Base-by-base conservation (phyloP, 139 green algal genomes). In the Chlamydomonas sp. region DNA sequence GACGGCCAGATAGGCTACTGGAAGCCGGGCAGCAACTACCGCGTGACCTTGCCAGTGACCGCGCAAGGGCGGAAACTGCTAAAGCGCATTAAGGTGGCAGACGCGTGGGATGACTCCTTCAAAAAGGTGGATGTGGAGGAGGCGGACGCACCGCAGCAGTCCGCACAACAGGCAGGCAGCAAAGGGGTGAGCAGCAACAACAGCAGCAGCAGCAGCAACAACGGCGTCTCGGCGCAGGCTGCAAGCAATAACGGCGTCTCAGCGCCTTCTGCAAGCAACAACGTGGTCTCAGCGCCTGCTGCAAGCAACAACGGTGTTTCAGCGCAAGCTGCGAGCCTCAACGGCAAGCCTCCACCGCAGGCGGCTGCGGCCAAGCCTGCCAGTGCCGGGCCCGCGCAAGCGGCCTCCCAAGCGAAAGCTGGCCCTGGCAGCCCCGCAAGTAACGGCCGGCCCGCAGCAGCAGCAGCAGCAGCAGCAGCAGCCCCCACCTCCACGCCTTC, bases 21-120 rank as follows among this genome's bases (percentile, higher is more conserved):
- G 87, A 91, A 91, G 81, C 87, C 87, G 0, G 87, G 87, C 63
- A 80, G 75, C 81, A 91, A 91, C 83, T 91, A 88, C 69, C 77
- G 78, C 16, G 80, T 91, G 3, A 83, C 84, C 31, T 67, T 89
- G 62, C 83, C 83, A 9, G 31, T 80, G 6, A 60, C 62, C 4
- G 9, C 58, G 9, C 61, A 17, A 60, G 10, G 60, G 61, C 5
- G 8, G 8, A 81, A 80, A n/a, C 60, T 87, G 20, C 75, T 78
- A 14, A 83, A 83, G 20, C 84, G 75, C 12, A 31, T 88, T 15
- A 88, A 83, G 61, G 75, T 88, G 4, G 63, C 84, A 5, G 84
- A 88, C 17, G 84, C 84, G 15, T 88, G 84, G 84, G 84, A 88
- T 49, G 84, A 88, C 63, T 88, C 84, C 0, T 88, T 76, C 61